These are phyloP conservation scores for Dimocarpus longan DNA, from an alignment of 345 rosid species.

Conservation along the genomic window DNA sequence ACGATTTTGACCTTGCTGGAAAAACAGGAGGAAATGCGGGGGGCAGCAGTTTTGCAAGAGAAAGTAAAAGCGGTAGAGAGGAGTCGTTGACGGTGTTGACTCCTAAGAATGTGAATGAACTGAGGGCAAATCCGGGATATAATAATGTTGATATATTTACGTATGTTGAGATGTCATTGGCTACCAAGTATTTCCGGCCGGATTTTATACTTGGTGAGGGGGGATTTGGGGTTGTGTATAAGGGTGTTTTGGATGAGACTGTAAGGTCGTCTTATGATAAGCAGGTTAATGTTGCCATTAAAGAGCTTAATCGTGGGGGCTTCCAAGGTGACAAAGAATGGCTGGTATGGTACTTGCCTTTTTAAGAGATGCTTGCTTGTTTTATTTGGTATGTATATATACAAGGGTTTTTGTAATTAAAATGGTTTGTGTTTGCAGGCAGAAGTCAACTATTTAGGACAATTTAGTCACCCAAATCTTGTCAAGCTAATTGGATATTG, in stretches of 20 bases:
- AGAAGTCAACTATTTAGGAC: slow-evolving; percentile 94
- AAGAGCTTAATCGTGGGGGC: slow-evolving; percentile 91
- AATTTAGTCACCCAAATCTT: slow-evolving; percentile 86
- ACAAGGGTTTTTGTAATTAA: neutral
- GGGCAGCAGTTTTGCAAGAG: slow-evolving; percentile 19
- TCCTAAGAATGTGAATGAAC: slow-evolving; percentile 78
- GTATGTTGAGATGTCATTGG: slow-evolving; percentile 78
- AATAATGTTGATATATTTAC: slow-evolving; percentile 78
- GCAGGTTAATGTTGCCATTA: slow-evolving; percentile 71
- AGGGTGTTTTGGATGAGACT: slow-evolving; percentile 72
- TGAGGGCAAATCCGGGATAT: slow-evolving; percentile 66
- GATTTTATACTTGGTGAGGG: slow-evolving; percentile 93
- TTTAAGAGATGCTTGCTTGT: neutral
- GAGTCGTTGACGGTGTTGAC: slow-evolving; percentile 15
- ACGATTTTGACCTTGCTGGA: neutral
- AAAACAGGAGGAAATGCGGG: slow-evolving; percentile 14
- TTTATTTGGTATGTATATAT: neutral
- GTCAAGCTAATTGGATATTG: slow-evolving; percentile 98
- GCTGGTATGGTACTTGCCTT: slow-evolving; percentile 61
- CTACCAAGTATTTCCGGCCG: slow-evolving; percentile 83
- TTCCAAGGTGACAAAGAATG: slow-evolving; percentile 98
- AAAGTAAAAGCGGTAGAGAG: slow-evolving; percentile 10
- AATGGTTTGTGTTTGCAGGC: slow-evolving; percentile 53
- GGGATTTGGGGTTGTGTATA: slow-evolving; percentile 93
- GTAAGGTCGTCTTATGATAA: slow-evolving; percentile 60